Conservation (phyloP, 2,329 filamentous ascomycete genomes). For the Acarospora socialis region DNA sequence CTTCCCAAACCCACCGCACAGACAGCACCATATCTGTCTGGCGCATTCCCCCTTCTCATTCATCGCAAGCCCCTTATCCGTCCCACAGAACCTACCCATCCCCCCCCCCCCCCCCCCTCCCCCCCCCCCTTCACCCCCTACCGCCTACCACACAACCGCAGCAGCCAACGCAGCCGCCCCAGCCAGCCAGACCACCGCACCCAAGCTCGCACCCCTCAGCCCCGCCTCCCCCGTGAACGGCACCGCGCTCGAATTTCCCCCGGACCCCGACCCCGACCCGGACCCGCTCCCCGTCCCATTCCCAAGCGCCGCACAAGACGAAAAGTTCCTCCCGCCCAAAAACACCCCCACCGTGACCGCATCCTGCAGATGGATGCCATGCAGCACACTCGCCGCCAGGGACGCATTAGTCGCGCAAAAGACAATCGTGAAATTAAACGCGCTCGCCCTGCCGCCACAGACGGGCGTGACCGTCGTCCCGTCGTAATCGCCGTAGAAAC, state of each 20-base stretch:
- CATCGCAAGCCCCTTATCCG: too few relatives aligned
- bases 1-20: too few relatives aligned
- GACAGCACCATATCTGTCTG: too few relatives aligned
- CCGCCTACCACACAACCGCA: too few relatives aligned
- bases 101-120: too few relatives aligned
- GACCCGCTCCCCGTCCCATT: too few relatives aligned
- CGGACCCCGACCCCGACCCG: too few relatives aligned
- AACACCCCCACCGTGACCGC: constrained; percentile 13
- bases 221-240: neutral
- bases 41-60: too few relatives aligned
- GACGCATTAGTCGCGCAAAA: constrained; percentile 16
- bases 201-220: neutral
- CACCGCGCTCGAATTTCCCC: too few relatives aligned
- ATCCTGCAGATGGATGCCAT: constrained; percentile 13
- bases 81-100: too few relatives aligned
- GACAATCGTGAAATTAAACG: constrained; percentile 17
- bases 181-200: neutral
- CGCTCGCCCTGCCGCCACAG: constrained; percentile 14
- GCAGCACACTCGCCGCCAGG: constrained; percentile 11
- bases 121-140: too few relatives aligned
- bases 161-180: neutral
- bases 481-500: constrained; percentile 15
- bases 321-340: constrained; percentile 16
- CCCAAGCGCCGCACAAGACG: constrained; percentile 12
- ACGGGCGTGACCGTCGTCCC: constrained; percentile 14